phyloP scores from a whole-genome alignment of 1,284 basidiomycete species.

The Melampsora abietis-canadensis region DNA sequence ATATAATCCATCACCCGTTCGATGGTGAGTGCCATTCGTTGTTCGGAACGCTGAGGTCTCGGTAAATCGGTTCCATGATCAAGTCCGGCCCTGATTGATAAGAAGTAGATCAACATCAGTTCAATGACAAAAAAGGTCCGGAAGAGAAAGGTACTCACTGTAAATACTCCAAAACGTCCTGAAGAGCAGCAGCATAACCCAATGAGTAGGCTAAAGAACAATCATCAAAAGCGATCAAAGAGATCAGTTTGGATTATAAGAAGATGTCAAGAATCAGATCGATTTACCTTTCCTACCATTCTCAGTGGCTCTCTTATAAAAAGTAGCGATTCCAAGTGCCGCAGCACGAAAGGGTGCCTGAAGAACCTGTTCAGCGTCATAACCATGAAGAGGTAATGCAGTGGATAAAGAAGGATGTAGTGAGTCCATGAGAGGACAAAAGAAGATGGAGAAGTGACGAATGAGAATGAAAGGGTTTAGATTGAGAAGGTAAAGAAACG shows the following conservation, averaged over 20 bases:
- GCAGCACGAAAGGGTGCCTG: slow-evolving; percentile 36
- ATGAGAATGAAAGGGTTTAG: not conserved
- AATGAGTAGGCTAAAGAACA: slow-evolving; percentile 27
- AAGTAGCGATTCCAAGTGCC: slow-evolving; percentile 38
- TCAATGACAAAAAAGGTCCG: not conserved
- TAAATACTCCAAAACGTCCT: slow-evolving; percentile 33
- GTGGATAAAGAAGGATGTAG: slow-evolving; percentile 29
- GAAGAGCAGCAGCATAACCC: slow-evolving; percentile 28
- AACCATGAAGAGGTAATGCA: slow-evolving; percentile 27
- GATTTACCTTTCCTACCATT: slow-evolving; percentile 34
- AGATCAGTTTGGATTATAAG: not conserved
- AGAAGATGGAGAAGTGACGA: not conserved
- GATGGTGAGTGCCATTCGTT: slow-evolving; percentile 24
- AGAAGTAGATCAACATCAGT: not conserved
- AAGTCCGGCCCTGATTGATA: slow-evolving; percentile 12
- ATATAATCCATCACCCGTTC: slow-evolving; percentile 39
- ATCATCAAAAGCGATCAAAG: not conserved
- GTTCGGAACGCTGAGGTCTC: slow-evolving; percentile 9
- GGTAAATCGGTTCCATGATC: slow-evolving; percentile 9
- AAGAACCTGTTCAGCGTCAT: slow-evolving; percentile 37
- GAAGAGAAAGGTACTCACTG: slow-evolving; percentile 1
- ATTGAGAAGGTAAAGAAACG: not conserved
- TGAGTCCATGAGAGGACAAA: slow-evolving; percentile 22
- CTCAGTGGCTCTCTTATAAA: slow-evolving; percentile 35
- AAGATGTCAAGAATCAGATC: not conserved